phyloP scores from a whole-genome alignment of 441 rosid species.

The Mallotus japonicus region DNA sequence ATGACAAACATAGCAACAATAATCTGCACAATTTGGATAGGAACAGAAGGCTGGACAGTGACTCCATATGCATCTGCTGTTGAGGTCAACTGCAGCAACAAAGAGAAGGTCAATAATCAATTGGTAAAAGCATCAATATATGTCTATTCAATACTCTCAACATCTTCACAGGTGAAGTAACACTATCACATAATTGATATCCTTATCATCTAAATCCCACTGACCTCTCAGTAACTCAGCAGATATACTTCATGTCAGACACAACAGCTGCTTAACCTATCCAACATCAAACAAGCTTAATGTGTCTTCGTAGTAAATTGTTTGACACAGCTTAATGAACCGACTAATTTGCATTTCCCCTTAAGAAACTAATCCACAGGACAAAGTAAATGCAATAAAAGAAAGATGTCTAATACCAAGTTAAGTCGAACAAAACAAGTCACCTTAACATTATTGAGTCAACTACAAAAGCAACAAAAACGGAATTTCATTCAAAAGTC shows the following conservation, averaged over 20 bases:
- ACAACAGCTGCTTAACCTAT: constrained; percentile 1
- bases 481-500: background rate
- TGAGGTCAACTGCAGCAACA: constrained; percentile 47
- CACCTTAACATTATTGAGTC: background rate
- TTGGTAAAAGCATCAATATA: background rate
- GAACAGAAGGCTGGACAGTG: constrained; percentile 53
- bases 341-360: background rate
- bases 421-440: background rate
- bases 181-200: background rate
- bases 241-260: background rate
- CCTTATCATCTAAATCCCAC: constrained; percentile 8
- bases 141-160: background rate
- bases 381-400: background rate
- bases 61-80: constrained; percentile 40
- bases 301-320: background rate
- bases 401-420: background rate
- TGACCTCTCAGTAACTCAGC: background rate
- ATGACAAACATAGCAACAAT: constrained; percentile 60
- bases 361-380: background rate
- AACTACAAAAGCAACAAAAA: background rate
- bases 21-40: constrained; percentile 49
- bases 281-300: constrained; percentile 1
- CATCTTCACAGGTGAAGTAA: background rate
- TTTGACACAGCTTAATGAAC: background rate
- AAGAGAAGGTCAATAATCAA: background rate